Conservation (phyloP, 1,284 basidiomycete species). For the Cyathus olla region DNA sequence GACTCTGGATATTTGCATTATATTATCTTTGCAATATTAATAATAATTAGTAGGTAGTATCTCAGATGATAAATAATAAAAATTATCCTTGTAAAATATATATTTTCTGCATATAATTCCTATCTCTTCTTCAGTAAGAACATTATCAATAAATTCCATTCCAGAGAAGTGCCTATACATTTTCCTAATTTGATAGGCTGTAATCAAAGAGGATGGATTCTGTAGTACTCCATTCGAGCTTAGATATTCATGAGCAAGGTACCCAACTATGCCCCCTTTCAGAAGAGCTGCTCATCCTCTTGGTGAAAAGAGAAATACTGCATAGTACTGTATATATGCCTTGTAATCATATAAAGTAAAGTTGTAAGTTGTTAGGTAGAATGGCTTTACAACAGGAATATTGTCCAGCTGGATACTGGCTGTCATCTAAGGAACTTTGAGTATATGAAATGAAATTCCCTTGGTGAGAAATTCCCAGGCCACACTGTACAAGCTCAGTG, state of each 20-base stretch:
- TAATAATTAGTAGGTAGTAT: too few relatives aligned
- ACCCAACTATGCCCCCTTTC: slow-evolving; percentile 20
- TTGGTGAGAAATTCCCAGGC: too few relatives aligned
- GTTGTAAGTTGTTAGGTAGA: not conserved
- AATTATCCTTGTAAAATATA: slow-evolving; percentile 7
- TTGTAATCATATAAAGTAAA: slow-evolving; percentile 7
- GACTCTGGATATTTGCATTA: too few relatives aligned
- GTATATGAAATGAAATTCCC: too few relatives aligned
- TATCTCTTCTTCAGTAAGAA: slow-evolving; percentile 9
- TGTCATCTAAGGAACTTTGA: too few relatives aligned
- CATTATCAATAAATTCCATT: slow-evolving; percentile 5
- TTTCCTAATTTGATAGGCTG: too few relatives aligned
- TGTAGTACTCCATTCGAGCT: slow-evolving; percentile 10
- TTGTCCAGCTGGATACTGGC: too few relatives aligned
- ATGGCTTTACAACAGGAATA: not conserved
- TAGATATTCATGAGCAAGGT: slow-evolving; percentile 14
- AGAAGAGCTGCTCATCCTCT: slow-evolving; percentile 18
- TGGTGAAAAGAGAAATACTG: slow-evolving; percentile 1
- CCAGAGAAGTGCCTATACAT: not conserved
- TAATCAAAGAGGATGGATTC: slow-evolving; percentile 10
- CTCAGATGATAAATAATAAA: not conserved
- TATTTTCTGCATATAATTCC: slow-evolving; percentile 10
- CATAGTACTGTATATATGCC: not conserved
- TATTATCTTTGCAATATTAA: too few relatives aligned
- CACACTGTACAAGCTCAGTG: too few relatives aligned